Base-by-base conservation (phyloP, 2,329 filamentous ascomycete genomes). In the Ophiostoma australiae region DNA sequence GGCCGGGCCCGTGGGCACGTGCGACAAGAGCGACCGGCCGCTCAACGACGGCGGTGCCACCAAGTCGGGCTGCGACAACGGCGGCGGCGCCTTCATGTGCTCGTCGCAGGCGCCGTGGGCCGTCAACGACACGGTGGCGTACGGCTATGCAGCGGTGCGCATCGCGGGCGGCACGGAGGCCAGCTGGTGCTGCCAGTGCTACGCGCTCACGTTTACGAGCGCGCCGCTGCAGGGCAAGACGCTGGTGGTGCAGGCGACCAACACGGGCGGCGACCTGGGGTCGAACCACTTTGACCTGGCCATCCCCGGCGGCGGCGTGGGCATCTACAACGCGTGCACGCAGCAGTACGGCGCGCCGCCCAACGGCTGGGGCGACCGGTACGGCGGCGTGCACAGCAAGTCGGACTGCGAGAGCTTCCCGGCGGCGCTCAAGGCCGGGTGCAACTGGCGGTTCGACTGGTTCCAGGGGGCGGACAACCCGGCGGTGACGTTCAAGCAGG, bases 381-480 rank as follows among this genome's bases (percentile, higher is more conserved):
- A 89, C 78, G 87, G 87, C 67, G 87, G 87, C 68, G 80, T 89
- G 73, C 79, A 80, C 27, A 82, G 81, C 69, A 80, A 83, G 70
- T 78, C 79, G 69, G 82, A 85, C 58, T 89, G 87, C 79, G 80
- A 82, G 72, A 76, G 77, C 69, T 85, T 87, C 79, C 87, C 87
- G 0, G 79, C 76, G 52, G 79, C 81, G 52, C 81, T 89, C 69
- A 84, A 86, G 80, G 80, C 79, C 11, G 87, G 87, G 10, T 89
- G 87, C 79, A 80, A 84, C 77, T 90, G 87, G 85, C 85, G 87
- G 72, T 90, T 89, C 76, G 85, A 89, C 80, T 89, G 86, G 86
- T 88, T 89, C 79, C 76, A 81, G 74, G 83, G 84, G 73, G 82
- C 86, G 68, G 84, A 88, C 76, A 89, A 88, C 79, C 86, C 86